phyloP scores from a whole-genome alignment of 2,329 filamentous ascomycete species.

The Ramularia endophylla region DNA sequence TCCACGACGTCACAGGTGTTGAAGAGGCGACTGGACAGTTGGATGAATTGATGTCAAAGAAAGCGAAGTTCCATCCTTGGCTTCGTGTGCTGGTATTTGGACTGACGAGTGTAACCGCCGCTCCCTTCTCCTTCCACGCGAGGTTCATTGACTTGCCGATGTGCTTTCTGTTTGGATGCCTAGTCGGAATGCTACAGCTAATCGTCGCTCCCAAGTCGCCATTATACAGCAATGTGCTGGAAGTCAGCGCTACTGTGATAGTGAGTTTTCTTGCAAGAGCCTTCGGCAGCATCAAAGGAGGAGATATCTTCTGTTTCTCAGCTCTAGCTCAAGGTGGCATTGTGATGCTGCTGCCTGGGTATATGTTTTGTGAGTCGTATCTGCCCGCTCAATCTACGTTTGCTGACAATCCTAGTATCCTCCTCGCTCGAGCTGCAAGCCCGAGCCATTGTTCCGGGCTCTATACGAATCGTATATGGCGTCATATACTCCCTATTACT shows the following conservation, averaged over 20 bases:
- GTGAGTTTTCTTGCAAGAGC: constrained; percentile 44
- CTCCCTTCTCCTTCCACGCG: constrained; percentile 72
- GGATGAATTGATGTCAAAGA: constrained; percentile 55
- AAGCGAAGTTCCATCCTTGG: constrained; percentile 47
- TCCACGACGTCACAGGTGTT: constrained; percentile 65
- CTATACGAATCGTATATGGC: constrained; percentile 46
- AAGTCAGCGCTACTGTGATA: constrained; percentile 42
- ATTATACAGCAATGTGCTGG: constrained; percentile 54
- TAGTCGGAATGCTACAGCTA: constrained; percentile 68
- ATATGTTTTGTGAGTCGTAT: constrained; percentile 36
- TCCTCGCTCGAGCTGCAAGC: constrained; percentile 44
- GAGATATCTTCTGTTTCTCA: constrained; percentile 43
- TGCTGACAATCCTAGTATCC: constrained; percentile 19
- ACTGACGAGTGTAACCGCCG: constrained; percentile 68
- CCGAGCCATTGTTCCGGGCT: constrained; percentile 42
- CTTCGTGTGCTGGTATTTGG: constrained; percentile 62
- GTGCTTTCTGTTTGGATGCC: constrained; percentile 65
- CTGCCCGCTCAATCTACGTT: too few relatives aligned
- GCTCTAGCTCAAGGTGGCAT: constrained; percentile 45
- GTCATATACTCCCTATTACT: constrained; percentile 49
- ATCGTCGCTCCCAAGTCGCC: constrained; percentile 67
- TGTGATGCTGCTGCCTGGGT: constrained; percentile 44
- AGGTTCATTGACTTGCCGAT: constrained; percentile 72
- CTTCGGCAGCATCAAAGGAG: constrained; percentile 39
- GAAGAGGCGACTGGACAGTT: constrained; percentile 61